A percentile compares a stretch with the other conserved stretches of the same genome.
Evolutionary conservation across 768 basidiomycete genomes (phyloP).

Genomic region (Crassisporium funariophilum): DNA sequence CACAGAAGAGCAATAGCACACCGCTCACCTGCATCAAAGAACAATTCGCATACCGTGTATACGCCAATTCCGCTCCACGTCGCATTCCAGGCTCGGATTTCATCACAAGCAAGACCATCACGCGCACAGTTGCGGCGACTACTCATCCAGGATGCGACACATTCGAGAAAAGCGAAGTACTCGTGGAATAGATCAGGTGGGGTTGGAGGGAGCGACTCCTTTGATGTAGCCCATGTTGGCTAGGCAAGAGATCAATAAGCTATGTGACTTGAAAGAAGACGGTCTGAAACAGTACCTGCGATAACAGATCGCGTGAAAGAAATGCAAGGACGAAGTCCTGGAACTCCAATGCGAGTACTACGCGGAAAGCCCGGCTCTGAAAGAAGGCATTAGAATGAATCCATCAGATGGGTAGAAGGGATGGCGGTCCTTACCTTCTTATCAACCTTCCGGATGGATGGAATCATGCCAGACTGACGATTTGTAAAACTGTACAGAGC

Average conservation of each 20-base stretch:
- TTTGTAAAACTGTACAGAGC: too few relatives aligned
- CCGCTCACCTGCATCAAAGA: slow-evolving; percentile 22
- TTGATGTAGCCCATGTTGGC: slow-evolving; percentile 8
- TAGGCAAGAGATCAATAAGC: neutral
- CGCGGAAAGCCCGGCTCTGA: neutral
- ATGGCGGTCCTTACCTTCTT: too few relatives aligned
- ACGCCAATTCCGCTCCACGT: slow-evolving; percentile 22
- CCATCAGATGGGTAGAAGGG: neutral
- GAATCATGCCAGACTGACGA: too few relatives aligned
- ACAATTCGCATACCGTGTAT: slow-evolving; percentile 21
- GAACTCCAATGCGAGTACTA: slow-evolving; percentile 23
- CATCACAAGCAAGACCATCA: slow-evolving; percentile 9
- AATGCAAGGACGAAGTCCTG: slow-evolving; percentile 19
- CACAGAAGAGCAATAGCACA: neutral
- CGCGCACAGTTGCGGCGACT: neutral
- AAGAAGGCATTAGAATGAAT: too few relatives aligned
- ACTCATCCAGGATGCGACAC: slow-evolving; percentile 17
- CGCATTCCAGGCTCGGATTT: slow-evolving; percentile 1
- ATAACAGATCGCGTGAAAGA: slow-evolving; percentile 13
- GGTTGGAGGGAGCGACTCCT: neutral
- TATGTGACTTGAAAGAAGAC: too few relatives aligned
- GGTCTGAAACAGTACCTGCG: slow-evolving; percentile 15
- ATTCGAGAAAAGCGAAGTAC: slow-evolving; percentile 8
- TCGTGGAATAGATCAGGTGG: slow-evolving; percentile 8
- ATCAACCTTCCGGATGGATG: too few relatives aligned